Conservation (phyloP, 148 eudicot species). For the Rhododendron griersonianum region DNA sequence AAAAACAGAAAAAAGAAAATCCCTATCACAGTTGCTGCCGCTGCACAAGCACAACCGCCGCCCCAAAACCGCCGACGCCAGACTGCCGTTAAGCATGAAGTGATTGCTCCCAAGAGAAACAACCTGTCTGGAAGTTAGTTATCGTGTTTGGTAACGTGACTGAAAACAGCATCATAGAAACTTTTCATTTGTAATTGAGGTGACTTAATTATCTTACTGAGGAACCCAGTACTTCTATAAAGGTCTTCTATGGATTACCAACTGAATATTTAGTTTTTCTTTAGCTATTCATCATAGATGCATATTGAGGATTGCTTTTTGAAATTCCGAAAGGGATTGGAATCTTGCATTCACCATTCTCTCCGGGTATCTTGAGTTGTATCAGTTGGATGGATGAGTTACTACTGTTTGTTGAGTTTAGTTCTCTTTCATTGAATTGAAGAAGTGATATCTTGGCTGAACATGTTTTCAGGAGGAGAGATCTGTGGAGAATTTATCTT, state of each 20-base stretch:
- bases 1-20: too few relatives aligned
- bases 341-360: neutral
- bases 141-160: neutral
- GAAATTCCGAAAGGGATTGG: neutral
- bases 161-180: neutral
- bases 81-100: too few relatives aligned
- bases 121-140: too few relatives aligned
- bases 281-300: neutral
- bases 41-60: too few relatives aligned
- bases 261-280: neutral
- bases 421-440: neutral
- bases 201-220: neutral
- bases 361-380: neutral
- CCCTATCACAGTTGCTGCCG: too few relatives aligned
- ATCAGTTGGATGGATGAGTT: neutral
- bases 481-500: slow-evolving; percentile 23
- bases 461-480: slow-evolving; percentile 35
- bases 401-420: neutral
- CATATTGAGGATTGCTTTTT: neutral
- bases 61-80: too few relatives aligned
- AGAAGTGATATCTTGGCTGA: neutral
- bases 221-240: neutral
- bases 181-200: neutral
- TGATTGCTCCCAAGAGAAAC: too few relatives aligned
- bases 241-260: neutral